Conservation (phyloP, 1,284 basidiomycete species). For the Volvariella volvacea region DNA sequence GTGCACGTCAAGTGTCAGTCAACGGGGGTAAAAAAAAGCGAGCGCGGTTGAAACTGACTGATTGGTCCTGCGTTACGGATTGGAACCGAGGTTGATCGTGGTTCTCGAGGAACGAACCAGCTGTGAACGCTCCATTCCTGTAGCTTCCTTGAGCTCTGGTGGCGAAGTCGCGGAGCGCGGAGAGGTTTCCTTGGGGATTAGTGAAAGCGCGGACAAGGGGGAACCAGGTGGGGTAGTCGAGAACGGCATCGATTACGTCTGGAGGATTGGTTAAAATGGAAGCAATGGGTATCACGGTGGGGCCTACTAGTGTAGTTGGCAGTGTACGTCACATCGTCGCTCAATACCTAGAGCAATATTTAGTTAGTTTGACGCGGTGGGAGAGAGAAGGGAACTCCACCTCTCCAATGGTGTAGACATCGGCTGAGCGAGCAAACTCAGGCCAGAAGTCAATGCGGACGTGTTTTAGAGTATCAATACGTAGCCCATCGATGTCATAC, state of each 20-base stretch:
- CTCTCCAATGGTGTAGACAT: constrained; percentile 76
- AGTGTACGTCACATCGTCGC: constrained; percentile 30
- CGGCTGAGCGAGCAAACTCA: constrained; percentile 53
- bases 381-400: constrained; percentile 27
- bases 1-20: neutral
- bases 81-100: constrained; percentile 71
- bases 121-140: constrained; percentile 37
- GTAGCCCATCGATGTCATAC: constrained; percentile 58
- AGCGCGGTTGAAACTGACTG: constrained; percentile 15
- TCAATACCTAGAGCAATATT: constrained; percentile 26
- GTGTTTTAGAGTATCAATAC: constrained; percentile 66
- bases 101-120: constrained; percentile 79
- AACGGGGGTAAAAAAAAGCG: neutral
- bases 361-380: neutral
- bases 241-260: constrained; percentile 42
- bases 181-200: constrained; percentile 46
- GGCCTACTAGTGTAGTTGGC: constrained; percentile 30
- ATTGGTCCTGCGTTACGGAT: constrained; percentile 39
- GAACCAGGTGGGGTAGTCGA: constrained; percentile 68
- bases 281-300: constrained; percentile 5
- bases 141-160: constrained; percentile 38
- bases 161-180: constrained; percentile 41
- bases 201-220: constrained; percentile 52
- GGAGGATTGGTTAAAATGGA: constrained; percentile 2
- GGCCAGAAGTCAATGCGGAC: constrained; percentile 58